Evolutionary conservation across 2,329 filamentous ascomycete genomes (phyloP), one percentile per base, ranked within the genome.

Genomic region (Elsinoe perseae): DNA sequence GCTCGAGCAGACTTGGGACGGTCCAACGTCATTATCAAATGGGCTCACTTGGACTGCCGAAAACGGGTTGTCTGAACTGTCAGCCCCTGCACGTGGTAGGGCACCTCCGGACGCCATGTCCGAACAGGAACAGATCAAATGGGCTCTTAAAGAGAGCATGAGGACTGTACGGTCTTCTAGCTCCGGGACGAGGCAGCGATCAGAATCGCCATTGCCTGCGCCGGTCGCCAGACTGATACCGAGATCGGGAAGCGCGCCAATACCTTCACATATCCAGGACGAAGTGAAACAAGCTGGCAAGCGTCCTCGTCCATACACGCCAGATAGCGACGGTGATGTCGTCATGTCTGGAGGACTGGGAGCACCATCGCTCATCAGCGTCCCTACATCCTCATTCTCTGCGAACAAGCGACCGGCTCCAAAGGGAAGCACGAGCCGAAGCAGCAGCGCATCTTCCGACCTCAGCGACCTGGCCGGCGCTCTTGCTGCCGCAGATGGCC

Each of bases 11-110:
- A 21, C 16, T 23, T 52, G 83, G 64, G 74, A 80, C 9, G 73
- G 74, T n/a, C 71, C 40, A 4, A 44, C 74, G 0, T 81, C 75
- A 56, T 80, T 82, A 14, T 74, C 73, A 6, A 78, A 77, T 16
- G 72, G 69, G 4, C 61, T 72, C 7, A 64, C 61, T 1, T 73
- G 70, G 70, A 67, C 63, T 44, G 65, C 65, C 28, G 67, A 71
- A 25, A 56, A 63, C 23, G 72, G 72, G 1, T 60, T 73, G 4
- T 68, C 70, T 28, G 59, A 63, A 8, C 50, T 54, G 3, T 27
- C 48, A 20, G 30, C 36, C 12, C 50, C 50, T 2, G 2, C 34
- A 9, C 30, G 16, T 5, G 28, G 20, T 12, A 40, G 34, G 21
- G 28, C 25, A 30, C 21, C 62, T 56, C 56, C 21, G 55, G 46